phyloP scores from a whole-genome alignment of 495 filamentous ascomycete genomes.

The Penicillium bovifimosum region DNA sequence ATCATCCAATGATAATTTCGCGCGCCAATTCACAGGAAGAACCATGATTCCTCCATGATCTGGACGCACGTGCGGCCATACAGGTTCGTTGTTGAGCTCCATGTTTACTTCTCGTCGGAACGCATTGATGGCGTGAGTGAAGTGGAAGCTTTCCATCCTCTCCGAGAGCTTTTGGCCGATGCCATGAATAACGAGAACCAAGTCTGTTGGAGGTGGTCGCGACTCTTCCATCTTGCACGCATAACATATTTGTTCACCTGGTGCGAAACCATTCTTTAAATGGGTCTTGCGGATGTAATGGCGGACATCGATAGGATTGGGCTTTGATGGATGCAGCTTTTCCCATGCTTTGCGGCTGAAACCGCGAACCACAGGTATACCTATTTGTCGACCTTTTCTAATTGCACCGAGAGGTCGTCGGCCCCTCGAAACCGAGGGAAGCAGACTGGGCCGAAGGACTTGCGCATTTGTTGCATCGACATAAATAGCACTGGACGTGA shows the following conservation, averaged over 20 bases:
- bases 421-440: slow-evolving; percentile 74
- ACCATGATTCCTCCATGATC: slow-evolving; percentile 70
- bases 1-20: slow-evolving; percentile 78
- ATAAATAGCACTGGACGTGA: slow-evolving; percentile 75
- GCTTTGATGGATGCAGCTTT: slow-evolving; percentile 60
- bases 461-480: slow-evolving; percentile 69
- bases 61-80: slow-evolving; percentile 67
- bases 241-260: slow-evolving; percentile 40
- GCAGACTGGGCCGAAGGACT: slow-evolving; percentile 70
- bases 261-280: slow-evolving; percentile 20
- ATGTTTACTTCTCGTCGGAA: slow-evolving; percentile 84
- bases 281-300: slow-evolving; percentile 44
- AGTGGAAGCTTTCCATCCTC: slow-evolving; percentile 91
- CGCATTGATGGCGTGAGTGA: slow-evolving; percentile 89
- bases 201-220: slow-evolving; percentile 71
- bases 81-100: slow-evolving; percentile 66
- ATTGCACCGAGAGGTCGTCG: slow-evolving; percentile 77
- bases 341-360: slow-evolving; percentile 77
- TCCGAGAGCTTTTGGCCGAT: slow-evolving; percentile 98
- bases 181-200: slow-evolving; percentile 87
- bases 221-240: slow-evolving; percentile 55
- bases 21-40: slow-evolving; percentile 84
- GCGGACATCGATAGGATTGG: slow-evolving; percentile 40
- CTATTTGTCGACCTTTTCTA: slow-evolving; percentile 73
- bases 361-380: slow-evolving; percentile 80